phyloP scores from a whole-genome alignment of 2,329 filamentous ascomycete genomes.

The Exophiala sp. region DNA sequence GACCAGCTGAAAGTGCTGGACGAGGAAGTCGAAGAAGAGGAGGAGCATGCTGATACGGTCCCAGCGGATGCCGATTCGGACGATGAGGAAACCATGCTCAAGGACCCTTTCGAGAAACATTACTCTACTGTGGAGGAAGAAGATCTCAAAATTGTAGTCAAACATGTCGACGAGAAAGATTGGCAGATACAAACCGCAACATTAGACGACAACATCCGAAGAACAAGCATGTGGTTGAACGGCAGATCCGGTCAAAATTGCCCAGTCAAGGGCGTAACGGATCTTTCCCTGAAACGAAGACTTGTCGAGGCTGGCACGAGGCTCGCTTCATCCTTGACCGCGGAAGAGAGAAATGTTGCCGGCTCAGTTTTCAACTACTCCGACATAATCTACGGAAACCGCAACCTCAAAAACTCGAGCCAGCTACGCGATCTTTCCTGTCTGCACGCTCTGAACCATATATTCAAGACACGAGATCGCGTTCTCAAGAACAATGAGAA shows the following conservation, averaged over 20 bases:
- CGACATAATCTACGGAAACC: conserved; percentile 72
- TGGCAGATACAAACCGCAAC: conserved; percentile 44
- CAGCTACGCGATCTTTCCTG: conserved; percentile 69
- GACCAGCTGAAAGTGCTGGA: conserved; percentile 24
- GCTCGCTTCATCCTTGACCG: conserved; percentile 52
- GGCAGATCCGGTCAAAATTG: not conserved
- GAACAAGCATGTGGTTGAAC: conserved; percentile 6
- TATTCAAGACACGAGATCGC: conserved; percentile 87
- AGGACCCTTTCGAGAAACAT: conserved; percentile 77
- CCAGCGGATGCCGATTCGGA: conserved; percentile 28
- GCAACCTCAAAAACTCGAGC: conserved; percentile 65
- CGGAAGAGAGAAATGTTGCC: conserved; percentile 62
- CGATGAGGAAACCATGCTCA: conserved; percentile 51
- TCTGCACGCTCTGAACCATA: conserved; percentile 84
- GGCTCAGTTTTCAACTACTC: conserved; percentile 76
- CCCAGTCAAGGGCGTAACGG: conserved; percentile 8
- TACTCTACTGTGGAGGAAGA: conserved; percentile 57
- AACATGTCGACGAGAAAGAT: conserved; percentile 43
- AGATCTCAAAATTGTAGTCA: conserved; percentile 58
- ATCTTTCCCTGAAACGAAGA: conserved; percentile 63
- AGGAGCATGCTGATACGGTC: conserved; percentile 38
- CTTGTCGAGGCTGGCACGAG: conserved; percentile 55
- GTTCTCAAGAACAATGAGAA: conserved; percentile 90
- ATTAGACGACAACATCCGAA: conserved; percentile 30
- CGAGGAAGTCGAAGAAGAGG: conserved; percentile 29